Evolutionary conservation across 192 early-diverging fungal genomes (phyloP), one percentile per base, ranked within the genome.

Genomic region (Diversispora eburnea): DNA sequence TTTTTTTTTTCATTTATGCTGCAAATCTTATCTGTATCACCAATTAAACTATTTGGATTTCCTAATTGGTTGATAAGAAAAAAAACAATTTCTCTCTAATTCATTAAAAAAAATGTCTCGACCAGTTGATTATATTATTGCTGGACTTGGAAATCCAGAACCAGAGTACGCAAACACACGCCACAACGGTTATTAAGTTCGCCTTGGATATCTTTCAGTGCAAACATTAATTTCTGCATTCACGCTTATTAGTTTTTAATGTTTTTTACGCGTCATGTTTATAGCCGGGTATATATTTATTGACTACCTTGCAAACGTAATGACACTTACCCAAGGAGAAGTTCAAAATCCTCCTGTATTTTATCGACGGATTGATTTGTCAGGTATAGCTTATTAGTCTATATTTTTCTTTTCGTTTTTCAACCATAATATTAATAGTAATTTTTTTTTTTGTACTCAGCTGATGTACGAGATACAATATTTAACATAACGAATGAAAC

Each of bases 291-390:
- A 76, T 56, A 79, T 88, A 39, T 87, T 88, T 73, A 79, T 82
- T 39, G 82, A 89, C 56, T 89, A 89, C 62, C 75, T 89, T 8
- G 79, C 87, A 25, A 89, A 88, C 70, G 84, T 79, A n/a, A 79
- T 89, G 56, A 76, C 81, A 3, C 59, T 87, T 78, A 70, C 75
- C 46, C 82, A 86, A 75, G 80, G 80, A 57, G 71, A 70, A 33
- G 10, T 60, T 47, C 3, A 42, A 0, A 66, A 52, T 8, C 80
- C 66, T 6, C 81, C 85, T 10, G 69, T 73, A 5, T 81, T 81
- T 58, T 76, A 78, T 56, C 69, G 78, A 39, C 72, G 78, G 20
- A 73, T 75, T 57, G 70, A 78, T 67, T 54, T 81, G 43, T 72
- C 67, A 42, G 77, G 82, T 84, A 55, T 20, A 49, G 13, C 63